Conservation (phyloP, 2,329 filamentous ascomycete species). For the Cladorrhinum sp. region DNA sequence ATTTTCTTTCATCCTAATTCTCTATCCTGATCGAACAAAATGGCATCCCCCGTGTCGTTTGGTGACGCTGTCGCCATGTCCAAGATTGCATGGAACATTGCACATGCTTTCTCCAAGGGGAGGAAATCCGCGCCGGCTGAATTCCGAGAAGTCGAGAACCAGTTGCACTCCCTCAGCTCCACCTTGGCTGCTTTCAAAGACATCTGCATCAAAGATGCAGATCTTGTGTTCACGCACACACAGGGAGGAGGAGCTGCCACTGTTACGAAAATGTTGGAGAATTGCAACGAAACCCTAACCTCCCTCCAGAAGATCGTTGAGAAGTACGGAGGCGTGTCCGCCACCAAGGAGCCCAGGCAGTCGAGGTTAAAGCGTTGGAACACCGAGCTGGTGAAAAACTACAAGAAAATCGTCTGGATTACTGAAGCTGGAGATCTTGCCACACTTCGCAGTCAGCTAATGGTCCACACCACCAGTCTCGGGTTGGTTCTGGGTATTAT, state of each 20-base stretch:
- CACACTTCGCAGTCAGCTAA: slow-evolving; percentile 25
- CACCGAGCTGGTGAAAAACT: slow-evolving; percentile 27
- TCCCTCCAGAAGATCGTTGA: slow-evolving; percentile 18
- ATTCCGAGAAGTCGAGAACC: slow-evolving; percentile 32
- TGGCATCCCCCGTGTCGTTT: slow-evolving; percentile 30
- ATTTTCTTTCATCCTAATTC: neutral
- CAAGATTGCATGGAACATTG: slow-evolving; percentile 30
- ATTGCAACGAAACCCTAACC: slow-evolving; percentile 15
- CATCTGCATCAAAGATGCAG: neutral
- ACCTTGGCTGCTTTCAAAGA: slow-evolving; percentile 26
- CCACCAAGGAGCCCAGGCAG: neutral
- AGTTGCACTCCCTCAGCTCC: slow-evolving; percentile 31
- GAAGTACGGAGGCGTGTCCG: slow-evolving; percentile 6
- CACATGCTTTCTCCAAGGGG: slow-evolving; percentile 31
- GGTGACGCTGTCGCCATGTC: slow-evolving; percentile 31
- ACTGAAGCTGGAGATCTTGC: slow-evolving; percentile 30
- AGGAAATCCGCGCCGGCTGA: slow-evolving; percentile 31
- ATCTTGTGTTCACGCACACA: neutral
- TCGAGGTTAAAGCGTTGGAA: slow-evolving; percentile 23
- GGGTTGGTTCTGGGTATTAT: slow-evolving; percentile 26
- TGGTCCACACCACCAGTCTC: slow-evolving; percentile 28
- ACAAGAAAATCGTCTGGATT: slow-evolving; percentile 32
- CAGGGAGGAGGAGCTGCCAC: neutral
- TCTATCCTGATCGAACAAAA: slow-evolving; percentile 15
- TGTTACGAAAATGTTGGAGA: slow-evolving; percentile 3